Evolutionary conservation across 2,329 filamentous ascomycete species (phyloP), one percentile per base, ranked within the genome.

Genomic region (Ascochyta clinopodiicola): DNA sequence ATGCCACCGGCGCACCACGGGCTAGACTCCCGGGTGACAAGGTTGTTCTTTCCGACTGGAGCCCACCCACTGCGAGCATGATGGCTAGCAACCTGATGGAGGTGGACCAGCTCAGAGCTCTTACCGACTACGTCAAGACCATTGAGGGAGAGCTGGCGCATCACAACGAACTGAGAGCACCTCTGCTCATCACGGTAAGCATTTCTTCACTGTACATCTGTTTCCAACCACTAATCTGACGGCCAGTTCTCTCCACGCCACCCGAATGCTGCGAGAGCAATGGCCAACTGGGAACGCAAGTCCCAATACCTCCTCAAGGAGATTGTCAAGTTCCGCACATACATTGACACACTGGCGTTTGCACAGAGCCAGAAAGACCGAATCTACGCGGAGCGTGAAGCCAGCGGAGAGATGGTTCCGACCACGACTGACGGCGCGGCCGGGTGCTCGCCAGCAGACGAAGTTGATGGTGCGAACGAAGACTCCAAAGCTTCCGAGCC

Each of bases 251-350:
- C 91, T 13, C 90, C 92, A 3, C 86, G 92, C 27, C 89, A 94
- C 58, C 83, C 86, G 34, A 98, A 98, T 69, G 85, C 88, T 15
- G 81, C 80, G 59, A 93, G 90, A 76, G 92, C 94, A 15, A 94
- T 98, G 90, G 84, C 88, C 19, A 99, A 99, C 76, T 99, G 95
- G 94, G 93, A 99, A 80, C 88, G 90, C 70, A 98, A 98, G 80
- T 96, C 91, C 51, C 88, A 91, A 27, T 96, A 98, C 72, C 79
- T 99, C 36, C 82, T 98, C 12, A 84, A 91, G 32, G 95, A 99
- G 79, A 97, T 96, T 74, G 92, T 98, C 75, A 98, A 98, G 77
- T 98, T 96, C 78, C 84, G 89, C 57, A 98, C 93, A 0, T 99
- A 98, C 70, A 93, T 97, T 64, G 95, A 98, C 74, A 88, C 87